A percentile compares a stretch with the other conserved stretches of the same genome.
Conservation (phyloP, 2,329 filamentous ascomycete genomes). For the Erysiphe pulchra region DNA sequence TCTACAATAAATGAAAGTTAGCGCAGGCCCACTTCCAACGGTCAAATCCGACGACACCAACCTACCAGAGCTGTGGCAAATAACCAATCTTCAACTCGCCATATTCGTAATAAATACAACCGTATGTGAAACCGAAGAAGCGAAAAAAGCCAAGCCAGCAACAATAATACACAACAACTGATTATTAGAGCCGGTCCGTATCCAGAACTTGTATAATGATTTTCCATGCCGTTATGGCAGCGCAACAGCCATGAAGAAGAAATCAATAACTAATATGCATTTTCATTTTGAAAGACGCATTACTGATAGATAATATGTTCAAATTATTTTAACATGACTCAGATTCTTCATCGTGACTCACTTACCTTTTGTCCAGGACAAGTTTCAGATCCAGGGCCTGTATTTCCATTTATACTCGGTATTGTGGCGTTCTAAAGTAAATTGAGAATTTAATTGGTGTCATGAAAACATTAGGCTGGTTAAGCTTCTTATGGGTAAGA, state of each 20-base stretch:
- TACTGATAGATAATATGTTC: too few relatives aligned
- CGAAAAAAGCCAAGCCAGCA: constrained; percentile 4
- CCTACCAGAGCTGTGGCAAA: constrained; percentile 5
- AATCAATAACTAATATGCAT: too few relatives aligned
- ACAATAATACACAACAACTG: constrained; percentile 1
- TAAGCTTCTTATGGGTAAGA: too few relatives aligned
- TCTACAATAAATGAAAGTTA: background rate
- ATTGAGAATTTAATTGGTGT: too few relatives aligned
- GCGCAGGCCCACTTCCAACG: background rate
- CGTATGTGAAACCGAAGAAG: constrained; percentile 4
- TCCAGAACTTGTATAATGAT: constrained; percentile 2
- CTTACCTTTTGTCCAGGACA: too few relatives aligned
- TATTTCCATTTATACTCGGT: too few relatives aligned
- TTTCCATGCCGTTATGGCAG: background rate
- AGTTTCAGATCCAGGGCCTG: too few relatives aligned
- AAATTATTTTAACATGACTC: too few relatives aligned
- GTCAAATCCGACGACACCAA: background rate
- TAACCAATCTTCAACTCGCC: constrained; percentile 7
- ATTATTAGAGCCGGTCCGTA: constrained; percentile 3
- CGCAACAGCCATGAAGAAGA: background rate
- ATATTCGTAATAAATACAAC: constrained; percentile 3
- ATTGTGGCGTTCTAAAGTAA: too few relatives aligned
- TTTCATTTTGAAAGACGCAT: too few relatives aligned
- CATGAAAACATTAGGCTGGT: too few relatives aligned
- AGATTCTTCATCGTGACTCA: too few relatives aligned